A percentile compares a stretch with the other conserved stretches of the same genome.
phyloP scores from a whole-genome alignment of 257 asterid genomes.

The Solanum paucissectum region DNA sequence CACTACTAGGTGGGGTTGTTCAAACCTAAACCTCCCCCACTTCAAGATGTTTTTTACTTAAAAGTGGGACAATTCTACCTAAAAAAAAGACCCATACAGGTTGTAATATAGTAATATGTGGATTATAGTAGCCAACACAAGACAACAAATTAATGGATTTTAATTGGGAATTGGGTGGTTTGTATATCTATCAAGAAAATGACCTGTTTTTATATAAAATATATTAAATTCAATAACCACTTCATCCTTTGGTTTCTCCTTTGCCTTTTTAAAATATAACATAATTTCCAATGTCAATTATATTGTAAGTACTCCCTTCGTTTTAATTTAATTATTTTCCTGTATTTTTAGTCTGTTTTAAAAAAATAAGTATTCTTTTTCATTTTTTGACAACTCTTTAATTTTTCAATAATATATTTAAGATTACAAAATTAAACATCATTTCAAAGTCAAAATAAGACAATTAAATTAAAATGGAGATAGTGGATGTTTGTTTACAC shows the following conservation, averaged over 20 bases:
- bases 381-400: background rate
- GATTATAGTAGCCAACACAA: background rate
- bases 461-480: background rate
- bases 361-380: too few species aligned
- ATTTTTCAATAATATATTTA: background rate
- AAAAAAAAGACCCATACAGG: background rate
- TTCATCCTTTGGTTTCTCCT: background rate
- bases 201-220: constrained; percentile 1
- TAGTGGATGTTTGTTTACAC: background rate
- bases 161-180: background rate
- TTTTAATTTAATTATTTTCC: background rate
- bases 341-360: too few species aligned
- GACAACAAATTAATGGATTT: background rate
- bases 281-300: background rate
- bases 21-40: background rate
- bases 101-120: background rate
- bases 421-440: too few species aligned
- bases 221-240: background rate
- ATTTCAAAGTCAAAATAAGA: background rate
- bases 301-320: background rate
- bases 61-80: background rate
- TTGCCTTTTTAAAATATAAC: background rate
- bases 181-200: background rate
- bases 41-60: background rate
- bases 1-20: background rate